Conservation (phyloP, 169 alveolate genomes). For the Cryptosporidium sp. region DNA sequence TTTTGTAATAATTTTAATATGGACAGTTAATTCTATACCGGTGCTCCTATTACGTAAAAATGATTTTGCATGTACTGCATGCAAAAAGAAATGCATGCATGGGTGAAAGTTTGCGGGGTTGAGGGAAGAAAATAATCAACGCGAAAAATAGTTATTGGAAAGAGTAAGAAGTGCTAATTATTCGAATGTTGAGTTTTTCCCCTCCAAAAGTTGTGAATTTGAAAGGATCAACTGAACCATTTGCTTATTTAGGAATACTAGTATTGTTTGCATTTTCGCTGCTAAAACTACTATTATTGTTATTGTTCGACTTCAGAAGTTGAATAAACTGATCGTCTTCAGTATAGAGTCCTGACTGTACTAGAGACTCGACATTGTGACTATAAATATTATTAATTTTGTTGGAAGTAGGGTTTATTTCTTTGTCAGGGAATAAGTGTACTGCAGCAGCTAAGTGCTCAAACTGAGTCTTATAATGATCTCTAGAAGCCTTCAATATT, state of each 20-base stretch:
- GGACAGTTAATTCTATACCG: not conserved
- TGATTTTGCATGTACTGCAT: not conserved
- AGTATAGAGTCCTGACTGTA: slow-evolving; percentile 60
- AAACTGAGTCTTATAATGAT: slow-evolving; percentile 33
- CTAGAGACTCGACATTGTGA: slow-evolving; percentile 18
- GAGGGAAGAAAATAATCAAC: not conserved
- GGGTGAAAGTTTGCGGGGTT: not conserved
- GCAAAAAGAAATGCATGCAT: slow-evolving; percentile 14
- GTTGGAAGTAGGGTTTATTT: not conserved
- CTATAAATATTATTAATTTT: not conserved
- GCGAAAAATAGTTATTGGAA: slow-evolving; percentile 30
- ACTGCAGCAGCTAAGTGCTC: slow-evolving; percentile 25
- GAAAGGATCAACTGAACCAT: not conserved
- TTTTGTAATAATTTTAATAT: not conserved
- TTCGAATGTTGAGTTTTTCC: not conserved
- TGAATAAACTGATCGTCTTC: slow-evolving; percentile 62
- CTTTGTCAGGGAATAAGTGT: not conserved
- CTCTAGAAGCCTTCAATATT: slow-evolving; percentile 58
- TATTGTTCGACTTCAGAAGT: slow-evolving; percentile 1
- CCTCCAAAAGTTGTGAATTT: not conserved
- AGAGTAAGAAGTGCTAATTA: slow-evolving; percentile 14
- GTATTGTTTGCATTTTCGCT: not conserved
- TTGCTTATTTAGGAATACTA: not conserved
- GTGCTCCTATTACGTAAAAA: not conserved
- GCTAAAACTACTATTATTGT: not conserved